phyloP scores from a whole-genome alignment of 164 flowering plant species.

The Piper betle region DNA sequence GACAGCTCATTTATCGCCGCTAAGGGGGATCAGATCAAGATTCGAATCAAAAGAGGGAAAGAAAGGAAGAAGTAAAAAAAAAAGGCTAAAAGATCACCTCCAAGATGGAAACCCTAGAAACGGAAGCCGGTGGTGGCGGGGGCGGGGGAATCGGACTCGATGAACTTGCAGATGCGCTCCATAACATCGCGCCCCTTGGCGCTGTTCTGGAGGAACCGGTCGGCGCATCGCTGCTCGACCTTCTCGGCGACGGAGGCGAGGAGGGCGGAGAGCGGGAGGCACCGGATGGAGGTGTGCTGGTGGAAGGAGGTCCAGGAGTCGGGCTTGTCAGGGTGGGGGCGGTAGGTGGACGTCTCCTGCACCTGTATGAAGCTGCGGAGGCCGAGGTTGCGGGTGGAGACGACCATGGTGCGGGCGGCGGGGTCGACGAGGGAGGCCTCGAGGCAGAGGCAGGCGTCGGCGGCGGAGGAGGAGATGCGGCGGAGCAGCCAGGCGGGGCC shows the following conservation, averaged over 20 bases:
- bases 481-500: slow-evolving; percentile 81
- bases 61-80: background rate
- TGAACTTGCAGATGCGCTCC: slow-evolving; percentile 97
- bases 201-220: slow-evolving; percentile 78
- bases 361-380: slow-evolving; percentile 72
- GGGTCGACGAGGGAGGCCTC: slow-evolving; percentile 84
- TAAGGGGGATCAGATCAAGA: no score
- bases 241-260: slow-evolving; percentile 94
- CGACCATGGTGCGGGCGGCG: slow-evolving; percentile 53
- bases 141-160: slow-evolving; percentile 67
- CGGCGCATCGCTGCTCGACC: slow-evolving; percentile 86
- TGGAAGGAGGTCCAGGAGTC: slow-evolving; percentile 61
- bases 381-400: slow-evolving; percentile 63
- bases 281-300: slow-evolving; percentile 76
- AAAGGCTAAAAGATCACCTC: background rate
- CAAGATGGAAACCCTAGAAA: slow-evolving; percentile 10
- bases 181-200: slow-evolving; percentile 91
- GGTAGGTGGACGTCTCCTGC: slow-evolving; percentile 70
- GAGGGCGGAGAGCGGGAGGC: slow-evolving; percentile 73
- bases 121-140: slow-evolving; percentile 26
- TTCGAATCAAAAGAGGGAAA: background rate
- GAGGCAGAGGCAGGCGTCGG: slow-evolving; percentile 84
- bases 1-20: no score
- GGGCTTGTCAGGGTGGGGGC: slow-evolving; percentile 86
- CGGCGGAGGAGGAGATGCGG: slow-evolving; percentile 46